phyloP scores from a whole-genome alignment of 768 basidiomycete genomes.

The Suillus subluteus region DNA sequence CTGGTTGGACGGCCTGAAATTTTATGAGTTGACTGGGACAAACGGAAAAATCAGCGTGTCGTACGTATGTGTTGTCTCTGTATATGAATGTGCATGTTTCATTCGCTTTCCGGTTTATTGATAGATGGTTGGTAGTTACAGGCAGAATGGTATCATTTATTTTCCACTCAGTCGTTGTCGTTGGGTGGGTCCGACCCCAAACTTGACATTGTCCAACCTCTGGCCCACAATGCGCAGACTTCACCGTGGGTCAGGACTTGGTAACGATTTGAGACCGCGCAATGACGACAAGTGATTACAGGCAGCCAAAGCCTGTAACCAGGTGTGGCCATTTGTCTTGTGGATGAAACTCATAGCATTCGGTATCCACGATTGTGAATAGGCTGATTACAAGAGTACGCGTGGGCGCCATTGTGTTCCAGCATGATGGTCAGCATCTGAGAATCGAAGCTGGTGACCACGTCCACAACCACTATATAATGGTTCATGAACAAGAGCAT shows the following conservation, averaged over 20 bases:
- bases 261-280: not conserved
- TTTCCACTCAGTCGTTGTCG: not conserved
- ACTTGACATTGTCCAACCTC: not conserved
- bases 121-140: not conserved
- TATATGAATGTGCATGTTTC: not conserved
- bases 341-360: not conserved
- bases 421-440: not conserved
- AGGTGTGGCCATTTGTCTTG: not conserved
- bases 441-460: not conserved
- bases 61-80: not conserved
- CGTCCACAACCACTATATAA: not conserved
- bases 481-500: not conserved
- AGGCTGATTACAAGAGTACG: not conserved
- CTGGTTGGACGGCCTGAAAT: slow-evolving; percentile 70
- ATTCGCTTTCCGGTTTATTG: not conserved
- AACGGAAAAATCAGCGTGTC: not conserved
- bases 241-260: not conserved
- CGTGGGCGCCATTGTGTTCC: not conserved
- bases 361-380: not conserved
- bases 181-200: not conserved
- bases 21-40: slow-evolving; percentile 25
- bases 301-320: not conserved
- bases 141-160: not conserved
- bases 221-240: not conserved
- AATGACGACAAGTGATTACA: not conserved